These are phyloP conservation scores for Fusarium papillatum DNA, from an alignment of 2,329 filamentous ascomycete species.

Conservation along the genomic window DNA sequence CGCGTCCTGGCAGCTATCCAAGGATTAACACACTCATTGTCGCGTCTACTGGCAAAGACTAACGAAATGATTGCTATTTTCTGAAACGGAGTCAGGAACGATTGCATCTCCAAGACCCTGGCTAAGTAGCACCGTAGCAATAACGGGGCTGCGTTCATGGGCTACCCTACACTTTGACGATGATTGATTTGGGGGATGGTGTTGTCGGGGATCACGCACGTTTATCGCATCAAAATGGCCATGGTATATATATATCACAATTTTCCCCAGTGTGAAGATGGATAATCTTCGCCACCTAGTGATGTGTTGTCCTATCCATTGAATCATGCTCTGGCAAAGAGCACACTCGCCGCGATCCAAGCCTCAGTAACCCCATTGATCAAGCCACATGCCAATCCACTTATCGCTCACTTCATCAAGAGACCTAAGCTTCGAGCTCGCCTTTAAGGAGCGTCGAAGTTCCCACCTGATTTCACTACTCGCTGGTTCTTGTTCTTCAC, in stretches of 20 bases:
- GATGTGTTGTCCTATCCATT: too few species aligned
- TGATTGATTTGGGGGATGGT: too few species aligned
- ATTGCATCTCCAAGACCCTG: too few species aligned
- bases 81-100: too few species aligned
- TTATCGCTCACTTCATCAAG: background rate
- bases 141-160: background rate
- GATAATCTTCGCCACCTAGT: too few species aligned
- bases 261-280: too few species aligned
- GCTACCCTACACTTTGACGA: background rate
- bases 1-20: rapidly evolving
- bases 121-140: too few species aligned
- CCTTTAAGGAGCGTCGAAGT: background rate
- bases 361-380: background rate
- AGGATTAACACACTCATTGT: background rate
- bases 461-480: background rate
- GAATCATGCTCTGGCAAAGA: too few species aligned
- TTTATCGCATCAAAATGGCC: background rate
- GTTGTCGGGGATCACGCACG: too few species aligned
- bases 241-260: background rate
- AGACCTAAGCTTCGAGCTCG: background rate
- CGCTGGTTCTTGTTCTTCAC: background rate
- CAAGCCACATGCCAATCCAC: background rate
- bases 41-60: too few species aligned
- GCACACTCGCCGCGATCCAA: too few species aligned
- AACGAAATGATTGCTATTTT: too few species aligned